Evolutionary conservation across 768 basidiomycete species (phyloP), one percentile per base, ranked within the genome.

Genomic region (Russula vinacea): DNA sequence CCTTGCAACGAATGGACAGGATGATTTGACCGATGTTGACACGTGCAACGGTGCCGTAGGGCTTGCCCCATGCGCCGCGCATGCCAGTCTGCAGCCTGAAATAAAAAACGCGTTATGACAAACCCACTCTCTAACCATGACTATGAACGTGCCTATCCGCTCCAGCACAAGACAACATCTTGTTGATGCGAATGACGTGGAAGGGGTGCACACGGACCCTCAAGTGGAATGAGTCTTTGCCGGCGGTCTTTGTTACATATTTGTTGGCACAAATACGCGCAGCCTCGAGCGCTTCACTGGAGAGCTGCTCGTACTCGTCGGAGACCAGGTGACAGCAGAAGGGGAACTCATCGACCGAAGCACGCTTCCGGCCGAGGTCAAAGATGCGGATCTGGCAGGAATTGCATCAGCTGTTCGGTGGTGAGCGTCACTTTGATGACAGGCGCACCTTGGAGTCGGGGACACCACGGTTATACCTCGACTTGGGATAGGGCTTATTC

Each of bases 231-330:
- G 95, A 92, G 72, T 99, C 96, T 81, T 98, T 98, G 73, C 97
- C 96, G 33, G 90, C 86, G 4, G 91, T 93, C 86, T 99, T 98
- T 73, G 94, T 96, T 68, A 98, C 89, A 77, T 98, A 98, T 79
- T 98, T 98, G 91, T 98, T 98, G 77, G 94, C 94, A 75, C 96
- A 98, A 68, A 99, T 99, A 78, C 95, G 95, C 58, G 94, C 95
- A 19, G 96, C 95, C 79, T 99, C 96, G 58, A 98, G 88, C 17
- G 95, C 95, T 76, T 98, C 95, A 42, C 86, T 89, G 16, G 92
- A 95, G 49, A 98, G 83, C 74, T 99, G 94, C 76, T 99, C 95
- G 76, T 96, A 97, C 78, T 98, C 96, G 72, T 98, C 94, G 57
- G 94, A 98, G 64, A 98, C 96, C 60, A 98, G 84, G 76, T 97